Evolutionary conservation across 2,329 filamentous ascomycete genomes (phyloP).

Genomic region (Trichoderma aggressivum): DNA sequence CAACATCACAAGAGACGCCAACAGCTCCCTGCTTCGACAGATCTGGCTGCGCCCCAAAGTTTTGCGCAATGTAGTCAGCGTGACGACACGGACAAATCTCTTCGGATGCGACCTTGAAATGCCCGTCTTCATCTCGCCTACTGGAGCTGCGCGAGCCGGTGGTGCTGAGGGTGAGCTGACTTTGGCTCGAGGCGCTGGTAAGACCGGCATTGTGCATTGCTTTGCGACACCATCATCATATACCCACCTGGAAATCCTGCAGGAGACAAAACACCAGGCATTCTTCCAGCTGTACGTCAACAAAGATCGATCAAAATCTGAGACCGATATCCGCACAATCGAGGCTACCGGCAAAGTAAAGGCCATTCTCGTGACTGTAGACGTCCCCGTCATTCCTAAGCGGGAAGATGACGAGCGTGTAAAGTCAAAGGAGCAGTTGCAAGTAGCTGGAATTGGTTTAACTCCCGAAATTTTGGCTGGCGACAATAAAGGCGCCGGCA

Average conservation of each 20-base stretch:
- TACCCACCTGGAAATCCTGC: not conserved
- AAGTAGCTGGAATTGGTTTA: not conserved
- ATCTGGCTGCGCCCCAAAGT: slow-evolving; percentile 6
- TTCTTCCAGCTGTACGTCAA: slow-evolving; percentile 9
- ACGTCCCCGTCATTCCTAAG: slow-evolving; percentile 4
- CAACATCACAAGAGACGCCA: slow-evolving; percentile 10
- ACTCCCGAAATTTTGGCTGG: not conserved
- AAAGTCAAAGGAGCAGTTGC: not conserved
- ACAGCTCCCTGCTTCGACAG: slow-evolving; percentile 6
- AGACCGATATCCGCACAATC: slow-evolving; percentile 1
- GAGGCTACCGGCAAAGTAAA: slow-evolving; percentile 8
- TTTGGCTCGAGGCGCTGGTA: not conserved
- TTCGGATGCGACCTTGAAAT: slow-evolving; percentile 12
- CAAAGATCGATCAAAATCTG: slow-evolving; percentile 3
- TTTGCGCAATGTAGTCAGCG: not conserved
- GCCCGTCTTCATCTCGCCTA: slow-evolving; percentile 9
- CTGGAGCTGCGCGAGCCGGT: slow-evolving; percentile 1
- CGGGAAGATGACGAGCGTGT: slow-evolving; percentile 10
- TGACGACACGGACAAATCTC: not conserved
- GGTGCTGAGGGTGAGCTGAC: slow-evolving; percentile 10
- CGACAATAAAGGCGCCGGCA: slow-evolving; percentile 3
- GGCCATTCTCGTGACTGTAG: slow-evolving; percentile 3
- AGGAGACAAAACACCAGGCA: slow-evolving; percentile 4
- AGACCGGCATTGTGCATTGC: slow-evolving; percentile 1
- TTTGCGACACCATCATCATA: slow-evolving; percentile 10